Percentiles rank a stretch among this genome's conserved stretches.
phyloP scores from a whole-genome alignment of 176 grass and related monocot species.

The Phoenix roebelenii region DNA sequence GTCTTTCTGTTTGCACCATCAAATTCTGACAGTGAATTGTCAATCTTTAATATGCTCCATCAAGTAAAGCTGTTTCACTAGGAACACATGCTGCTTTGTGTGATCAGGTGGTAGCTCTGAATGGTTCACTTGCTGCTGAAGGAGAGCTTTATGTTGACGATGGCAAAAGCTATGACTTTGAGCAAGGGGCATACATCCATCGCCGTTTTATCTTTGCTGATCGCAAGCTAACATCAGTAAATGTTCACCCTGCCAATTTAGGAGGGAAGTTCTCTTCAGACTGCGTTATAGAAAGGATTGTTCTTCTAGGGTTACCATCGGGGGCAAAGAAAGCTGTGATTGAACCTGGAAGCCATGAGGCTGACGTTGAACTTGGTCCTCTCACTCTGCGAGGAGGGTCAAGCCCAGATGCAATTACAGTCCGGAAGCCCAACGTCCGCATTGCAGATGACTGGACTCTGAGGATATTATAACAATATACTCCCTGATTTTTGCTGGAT shows the following conservation, averaged over 20 bases:
- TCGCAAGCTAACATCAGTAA: constrained; percentile 57
- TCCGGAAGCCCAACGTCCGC: constrained; percentile 64
- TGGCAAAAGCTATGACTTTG: constrained; percentile 79
- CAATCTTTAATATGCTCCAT: too few species aligned
- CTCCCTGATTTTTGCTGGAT: neutral
- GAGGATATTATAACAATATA: constrained; percentile 12
- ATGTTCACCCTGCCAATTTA: constrained; percentile 28
- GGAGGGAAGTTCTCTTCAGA: constrained; percentile 51
- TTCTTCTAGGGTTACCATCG: constrained; percentile 57
- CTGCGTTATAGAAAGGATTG: constrained; percentile 69
- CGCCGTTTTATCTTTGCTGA: constrained; percentile 68
- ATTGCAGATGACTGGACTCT: constrained; percentile 63
- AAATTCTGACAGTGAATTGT: too few species aligned
- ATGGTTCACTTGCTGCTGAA: constrained; percentile 70
- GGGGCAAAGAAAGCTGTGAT: constrained; percentile 69
- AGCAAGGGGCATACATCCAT: constrained; percentile 81
- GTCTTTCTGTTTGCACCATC: too few species aligned
- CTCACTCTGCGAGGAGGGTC: constrained; percentile 56
- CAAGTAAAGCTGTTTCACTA: neutral
- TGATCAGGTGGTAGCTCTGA: constrained; percentile 77
- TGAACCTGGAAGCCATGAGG: constrained; percentile 60
- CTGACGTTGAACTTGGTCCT: constrained; percentile 55
- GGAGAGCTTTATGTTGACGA: constrained; percentile 92
- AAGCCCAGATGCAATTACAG: constrained; percentile 40
- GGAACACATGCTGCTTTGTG: neutral